phyloP scores from a whole-genome alignment of 2,329 filamentous ascomycete species.

The Scopulariopsis brevicaulis region DNA sequence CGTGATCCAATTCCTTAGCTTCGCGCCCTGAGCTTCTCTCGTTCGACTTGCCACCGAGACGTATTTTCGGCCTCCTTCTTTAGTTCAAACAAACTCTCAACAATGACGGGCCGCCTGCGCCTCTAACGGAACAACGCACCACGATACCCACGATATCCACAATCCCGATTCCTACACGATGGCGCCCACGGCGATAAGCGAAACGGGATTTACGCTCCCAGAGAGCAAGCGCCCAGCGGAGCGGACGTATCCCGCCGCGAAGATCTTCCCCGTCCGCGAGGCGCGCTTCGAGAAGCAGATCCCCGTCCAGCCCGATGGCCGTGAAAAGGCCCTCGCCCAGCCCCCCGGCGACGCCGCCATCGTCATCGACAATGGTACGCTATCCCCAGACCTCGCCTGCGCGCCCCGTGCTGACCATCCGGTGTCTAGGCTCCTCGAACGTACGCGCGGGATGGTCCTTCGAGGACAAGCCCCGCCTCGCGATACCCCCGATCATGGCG shows the following conservation, averaged over 20 bases:
- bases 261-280: constrained; percentile 51
- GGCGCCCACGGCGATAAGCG: constrained; percentile 42
- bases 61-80: neutral
- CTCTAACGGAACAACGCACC: constrained; percentile 1
- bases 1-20: neutral
- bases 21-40: neutral
- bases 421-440: constrained; percentile 60
- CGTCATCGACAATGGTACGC: constrained; percentile 88
- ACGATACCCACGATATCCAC: constrained; percentile 9
- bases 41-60: neutral
- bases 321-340: constrained; percentile 50
- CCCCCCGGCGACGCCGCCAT: constrained; percentile 59
- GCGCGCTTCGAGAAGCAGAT: constrained; percentile 46
- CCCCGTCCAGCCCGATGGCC: constrained; percentile 52
- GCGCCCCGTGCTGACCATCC: neutral
- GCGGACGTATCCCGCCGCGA: constrained; percentile 38
- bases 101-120: neutral
- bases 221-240: constrained; percentile 26
- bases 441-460: constrained; percentile 96
- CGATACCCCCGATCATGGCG: constrained; percentile 81
- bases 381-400: neutral
- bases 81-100: neutral
- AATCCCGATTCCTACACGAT: constrained; percentile 17
- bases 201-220: constrained; percentile 21
- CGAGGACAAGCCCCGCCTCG: constrained; percentile 68